Base-by-base conservation (phyloP, 176 grass and related monocot species). In the Otatea glauca region DNA sequence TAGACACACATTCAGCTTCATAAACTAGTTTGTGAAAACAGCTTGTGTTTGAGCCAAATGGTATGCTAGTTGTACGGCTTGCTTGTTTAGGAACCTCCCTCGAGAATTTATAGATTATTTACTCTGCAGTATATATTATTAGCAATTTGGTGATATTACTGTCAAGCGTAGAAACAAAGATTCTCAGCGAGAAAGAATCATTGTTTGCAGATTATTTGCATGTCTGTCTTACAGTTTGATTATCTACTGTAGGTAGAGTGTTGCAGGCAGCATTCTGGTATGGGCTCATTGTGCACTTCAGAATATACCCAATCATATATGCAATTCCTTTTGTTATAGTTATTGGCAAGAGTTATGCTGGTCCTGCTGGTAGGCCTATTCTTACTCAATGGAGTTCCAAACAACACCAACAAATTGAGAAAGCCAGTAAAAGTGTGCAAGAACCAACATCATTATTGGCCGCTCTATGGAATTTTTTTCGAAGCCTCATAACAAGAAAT, bases 221-320 rank as follows among this genome's bases (percentile, higher is more conserved):
- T 86, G 35, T 15, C 41, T 68, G 5, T 15, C 79, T 82, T 81
- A 78, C 72, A 71, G 48, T 47, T 70, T 81, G 69, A 49, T 84
- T 80, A 15, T 87, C 56, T 75, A 84, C 50, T 92, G 73, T 53
- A 94, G 93, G 93, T 83, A 89, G 86, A 85, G 86, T 98, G 24
- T 75, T 94, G 80, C 96, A 95, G 77, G 93, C 88, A 77, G 93
- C 96, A 76, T 94, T 98, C 59, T 94, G 93, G 93, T 98, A 96
- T 86, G 93, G 91, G 49, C 65, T 96, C 65, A 89, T 98, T 69
- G 96, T 95, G 60, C 95, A 95, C 85, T 98, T 98, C 90, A 86
- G 96, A 65, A 94, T 96, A 75, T 98, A 95, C 77, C 96, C 96
- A 48, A 95, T 98, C 60, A 94, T 98, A 87, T 98, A 98, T 70